These are phyloP conservation scores for Solanum sparsipilum DNA, from an alignment of 257 asterid species.

Conservation along the genomic window DNA sequence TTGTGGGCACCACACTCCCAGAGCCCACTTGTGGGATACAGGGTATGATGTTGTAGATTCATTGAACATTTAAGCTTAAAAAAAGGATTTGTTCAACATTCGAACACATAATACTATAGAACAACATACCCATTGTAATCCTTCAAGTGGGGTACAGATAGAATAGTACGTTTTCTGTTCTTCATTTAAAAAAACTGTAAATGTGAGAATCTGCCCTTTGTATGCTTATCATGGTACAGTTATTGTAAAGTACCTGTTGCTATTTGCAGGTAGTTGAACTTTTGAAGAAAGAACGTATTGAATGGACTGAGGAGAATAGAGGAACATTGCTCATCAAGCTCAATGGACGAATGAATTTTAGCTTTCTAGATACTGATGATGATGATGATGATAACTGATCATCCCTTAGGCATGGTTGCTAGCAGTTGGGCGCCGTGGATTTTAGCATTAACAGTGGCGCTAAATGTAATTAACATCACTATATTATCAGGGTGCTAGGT, in stretches of 20 bases:
- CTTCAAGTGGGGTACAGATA: neutral
- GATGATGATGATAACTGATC: slow-evolving; percentile 41
- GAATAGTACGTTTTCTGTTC: neutral
- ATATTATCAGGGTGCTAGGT: neutral
- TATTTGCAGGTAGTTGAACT: slow-evolving; percentile 52
- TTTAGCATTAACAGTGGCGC: neutral
- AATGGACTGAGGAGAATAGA: slow-evolving; percentile 70
- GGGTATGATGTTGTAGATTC: neutral
- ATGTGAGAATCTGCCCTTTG: neutral
- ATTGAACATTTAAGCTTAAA: neutral
- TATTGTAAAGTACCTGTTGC: neutral
- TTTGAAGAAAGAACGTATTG: slow-evolving; percentile 55
- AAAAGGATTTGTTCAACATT: neutral
- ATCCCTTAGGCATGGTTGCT: neutral
- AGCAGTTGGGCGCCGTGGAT: neutral
- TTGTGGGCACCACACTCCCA: neutral
- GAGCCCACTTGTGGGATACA: neutral
- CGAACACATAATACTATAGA: neutral
- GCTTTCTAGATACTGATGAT: slow-evolving; percentile 57
- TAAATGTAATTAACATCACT: neutral
- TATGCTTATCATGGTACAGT: neutral
- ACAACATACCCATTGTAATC: neutral
- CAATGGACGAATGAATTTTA: slow-evolving; percentile 46
- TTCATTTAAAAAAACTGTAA: neutral
- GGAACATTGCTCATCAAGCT: slow-evolving; percentile 74